phyloP scores from a whole-genome alignment of 2,329 filamentous ascomycete genomes.

The Fusarium virguliforme region DNA sequence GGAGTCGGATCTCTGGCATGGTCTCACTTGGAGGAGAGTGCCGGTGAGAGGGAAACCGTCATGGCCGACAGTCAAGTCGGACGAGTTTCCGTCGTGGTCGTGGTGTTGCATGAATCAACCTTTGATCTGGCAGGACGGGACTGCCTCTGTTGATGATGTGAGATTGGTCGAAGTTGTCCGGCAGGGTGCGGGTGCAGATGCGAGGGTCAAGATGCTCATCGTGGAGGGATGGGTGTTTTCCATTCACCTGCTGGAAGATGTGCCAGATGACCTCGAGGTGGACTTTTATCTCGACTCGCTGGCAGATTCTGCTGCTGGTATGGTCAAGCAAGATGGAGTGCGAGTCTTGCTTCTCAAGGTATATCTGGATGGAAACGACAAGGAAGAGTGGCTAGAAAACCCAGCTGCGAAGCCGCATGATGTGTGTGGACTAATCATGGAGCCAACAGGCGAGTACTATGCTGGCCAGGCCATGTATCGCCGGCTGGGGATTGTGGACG shows the following conservation, averaged over 20 bases:
- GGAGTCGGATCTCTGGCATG: constrained; percentile 1
- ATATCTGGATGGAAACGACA: constrained; percentile 1
- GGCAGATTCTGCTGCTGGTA: not conserved
- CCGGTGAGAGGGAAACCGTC: not conserved
- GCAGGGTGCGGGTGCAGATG: not conserved
- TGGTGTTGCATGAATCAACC: constrained; percentile 13
- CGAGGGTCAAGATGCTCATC: not conserved
- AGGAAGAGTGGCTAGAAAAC: not conserved
- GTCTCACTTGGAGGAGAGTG: not conserved
- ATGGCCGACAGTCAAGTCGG: not conserved
- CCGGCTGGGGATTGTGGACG: constrained; percentile 4
- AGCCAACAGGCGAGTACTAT: not conserved
- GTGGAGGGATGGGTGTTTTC: not conserved
- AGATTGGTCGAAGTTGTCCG: not conserved
- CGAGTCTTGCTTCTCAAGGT: not conserved
- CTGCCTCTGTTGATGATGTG: not conserved
- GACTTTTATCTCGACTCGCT: not conserved
- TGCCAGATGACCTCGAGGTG: not conserved
- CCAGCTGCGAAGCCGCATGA: constrained; percentile 2
- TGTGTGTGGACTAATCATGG: not conserved
- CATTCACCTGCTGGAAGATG: not conserved
- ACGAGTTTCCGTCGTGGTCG: constrained; percentile 2
- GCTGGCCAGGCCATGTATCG: not conserved
- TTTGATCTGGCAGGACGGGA: not conserved
- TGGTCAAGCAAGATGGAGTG: not conserved